Conservation (phyloP, 345 rosid genomes). For the Clausena lansium region DNA sequence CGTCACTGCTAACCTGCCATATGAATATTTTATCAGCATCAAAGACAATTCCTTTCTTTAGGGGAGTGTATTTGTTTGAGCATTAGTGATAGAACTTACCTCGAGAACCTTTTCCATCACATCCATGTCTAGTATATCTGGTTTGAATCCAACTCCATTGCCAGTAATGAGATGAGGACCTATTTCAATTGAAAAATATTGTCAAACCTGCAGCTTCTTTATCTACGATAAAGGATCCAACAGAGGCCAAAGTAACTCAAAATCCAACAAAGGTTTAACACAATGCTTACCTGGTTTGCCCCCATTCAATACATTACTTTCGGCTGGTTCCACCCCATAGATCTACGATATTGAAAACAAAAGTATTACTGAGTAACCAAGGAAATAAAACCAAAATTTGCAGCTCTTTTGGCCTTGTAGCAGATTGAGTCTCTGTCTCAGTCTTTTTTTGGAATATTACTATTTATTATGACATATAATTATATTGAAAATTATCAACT, state of each 20-base stretch:
- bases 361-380: background rate
- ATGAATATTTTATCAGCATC: background rate
- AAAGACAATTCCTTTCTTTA: background rate
- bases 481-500: background rate
- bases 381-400: background rate
- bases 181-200: constrained; percentile 25
- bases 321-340: constrained; percentile 96
- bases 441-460: background rate
- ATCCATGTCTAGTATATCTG: constrained; percentile 92
- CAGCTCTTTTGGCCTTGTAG: background rate
- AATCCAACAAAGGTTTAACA: background rate
- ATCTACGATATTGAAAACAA: constrained; percentile 41
- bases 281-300: constrained; percentile 82
- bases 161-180: constrained; percentile 97
- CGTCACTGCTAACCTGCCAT: constrained; percentile 82
- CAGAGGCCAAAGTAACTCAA: background rate
- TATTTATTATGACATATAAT: background rate
- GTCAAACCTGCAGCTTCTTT: background rate
- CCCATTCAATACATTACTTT: constrained; percentile 89
- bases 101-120: constrained; percentile 88
- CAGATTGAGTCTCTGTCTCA: background rate
- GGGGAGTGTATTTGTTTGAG: background rate
- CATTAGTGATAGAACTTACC: constrained; percentile 32
- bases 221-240: background rate
- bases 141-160: constrained; percentile 96